Conservation (phyloP, 768 basidiomycete genomes). For the Lentinula detonsa region DNA sequence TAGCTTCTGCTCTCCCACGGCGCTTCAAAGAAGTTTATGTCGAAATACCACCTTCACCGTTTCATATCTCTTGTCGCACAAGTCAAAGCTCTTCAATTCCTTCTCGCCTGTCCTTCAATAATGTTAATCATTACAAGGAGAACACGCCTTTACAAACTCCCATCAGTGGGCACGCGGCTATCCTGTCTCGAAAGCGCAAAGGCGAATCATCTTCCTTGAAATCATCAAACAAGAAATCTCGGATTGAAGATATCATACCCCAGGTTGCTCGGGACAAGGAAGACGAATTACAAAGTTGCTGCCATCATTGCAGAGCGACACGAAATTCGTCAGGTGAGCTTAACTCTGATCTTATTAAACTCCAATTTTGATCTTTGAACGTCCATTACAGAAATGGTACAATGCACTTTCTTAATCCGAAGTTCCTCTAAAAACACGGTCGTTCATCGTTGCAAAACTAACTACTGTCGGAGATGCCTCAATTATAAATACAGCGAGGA, state of each 20-base stretch:
- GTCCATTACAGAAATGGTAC: constrained; percentile 20
- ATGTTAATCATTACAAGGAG: constrained; percentile 5
- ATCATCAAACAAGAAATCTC: constrained; percentile 38
- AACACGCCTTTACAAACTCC: constrained; percentile 7
- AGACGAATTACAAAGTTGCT: constrained; percentile 43
- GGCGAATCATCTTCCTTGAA: background rate
- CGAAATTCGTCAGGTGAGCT: constrained; percentile 41
- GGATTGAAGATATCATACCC: constrained; percentile 13
- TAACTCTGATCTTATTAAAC: background rate
- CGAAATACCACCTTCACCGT: constrained; percentile 49
- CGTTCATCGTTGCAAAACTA: constrained; percentile 43
- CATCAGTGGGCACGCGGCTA: background rate
- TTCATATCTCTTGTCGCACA: constrained; percentile 17
- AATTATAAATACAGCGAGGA: constrained; percentile 62
- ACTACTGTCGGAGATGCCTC: constrained; percentile 63
- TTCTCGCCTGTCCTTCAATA: background rate
- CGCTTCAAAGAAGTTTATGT: constrained; percentile 48
- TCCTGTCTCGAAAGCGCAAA: constrained; percentile 1
- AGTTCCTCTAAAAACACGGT: constrained; percentile 13
- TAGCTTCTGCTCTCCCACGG: constrained; percentile 15
- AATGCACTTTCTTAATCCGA: constrained; percentile 28
- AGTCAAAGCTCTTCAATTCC: background rate
- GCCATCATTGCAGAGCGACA: constrained; percentile 70
- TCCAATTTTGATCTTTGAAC: background rate
- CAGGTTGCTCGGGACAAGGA: constrained; percentile 12